Base-by-base conservation (phyloP, 441 rosid species). In the Erodium moschatum region DNA sequence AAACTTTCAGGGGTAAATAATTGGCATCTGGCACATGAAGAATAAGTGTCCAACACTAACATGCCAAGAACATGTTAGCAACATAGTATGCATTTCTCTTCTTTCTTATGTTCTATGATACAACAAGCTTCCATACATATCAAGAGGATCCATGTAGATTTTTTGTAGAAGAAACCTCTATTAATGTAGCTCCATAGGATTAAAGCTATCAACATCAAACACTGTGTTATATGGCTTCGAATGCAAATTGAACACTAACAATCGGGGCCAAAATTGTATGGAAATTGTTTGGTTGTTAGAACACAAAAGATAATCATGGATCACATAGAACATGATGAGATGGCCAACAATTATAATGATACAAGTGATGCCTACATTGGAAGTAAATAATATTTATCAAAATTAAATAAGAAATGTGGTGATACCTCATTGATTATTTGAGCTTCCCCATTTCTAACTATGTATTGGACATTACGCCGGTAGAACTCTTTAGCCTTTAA, bases 401-500 rank as follows among this genome's bases (percentile, higher is more conserved):
- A 76, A 58, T 66, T 12, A 58, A 50, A 7, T 31, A 44, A 15
- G 69, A 66, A 64, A 67, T 38, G 62, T 61, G 12, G 24, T 38
- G 31, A 66, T 87, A 92, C 98, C 98, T 92, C 98, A 74, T 92
- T 92, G 78, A 92, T 86, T 65, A 92, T 90, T 61, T 87, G 87
- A 75, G 96, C 98, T 82, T 90, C 86, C 75, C 97, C 96, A 77
- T 90, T 84, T 82, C 96, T 85, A 69, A 92, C 94, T 54, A 92
- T 89, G 75, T 92, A 92, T 70, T 92, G 96, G 65, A 92, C 98
- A 84, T 92, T 92, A 54, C 80, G 87, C 71, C 91, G 85, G 83
- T 86, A 92, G 81, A 92, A 92, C 77, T 92, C 98, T 85, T 90
- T 92, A 77, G 98, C 98, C 83, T 92, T 92, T 69, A 92, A 75